A percentile compares a stretch with the other conserved stretches of the same genome.
phyloP scores from a whole-genome alignment of 2,329 filamentous ascomycete genomes.

The Aurifilum marmelostoma region DNA sequence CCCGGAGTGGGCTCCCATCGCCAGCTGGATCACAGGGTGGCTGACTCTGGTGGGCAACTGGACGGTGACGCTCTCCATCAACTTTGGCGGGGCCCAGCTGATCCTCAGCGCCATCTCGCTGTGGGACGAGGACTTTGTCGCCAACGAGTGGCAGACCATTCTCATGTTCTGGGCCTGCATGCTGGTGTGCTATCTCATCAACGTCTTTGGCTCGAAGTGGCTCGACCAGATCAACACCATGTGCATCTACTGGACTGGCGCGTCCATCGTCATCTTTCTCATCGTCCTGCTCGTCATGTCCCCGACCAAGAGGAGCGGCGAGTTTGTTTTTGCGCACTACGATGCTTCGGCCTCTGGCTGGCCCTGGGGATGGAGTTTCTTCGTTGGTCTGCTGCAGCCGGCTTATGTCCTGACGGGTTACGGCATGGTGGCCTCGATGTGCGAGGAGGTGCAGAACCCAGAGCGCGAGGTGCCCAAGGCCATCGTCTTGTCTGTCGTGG shows the following conservation, averaged over 20 bases:
- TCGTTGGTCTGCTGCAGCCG: conserved; percentile 70
- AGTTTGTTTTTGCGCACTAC: conserved; percentile 71
- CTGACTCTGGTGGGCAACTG: conserved; percentile 74
- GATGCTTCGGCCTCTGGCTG: conserved; percentile 69
- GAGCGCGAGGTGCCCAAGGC: conserved; percentile 71
- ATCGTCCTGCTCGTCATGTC: conserved; percentile 63
- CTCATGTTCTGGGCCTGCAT: conserved; percentile 74
- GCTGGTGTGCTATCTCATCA: conserved; percentile 65
- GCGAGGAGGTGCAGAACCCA: conserved; percentile 72
- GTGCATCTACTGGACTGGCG: conserved; percentile 73
- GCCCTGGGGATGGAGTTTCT: conserved; percentile 72
- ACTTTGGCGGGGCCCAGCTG: conserved; percentile 69
- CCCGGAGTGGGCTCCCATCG: conserved; percentile 66
- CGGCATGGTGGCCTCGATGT: conserved; percentile 73
- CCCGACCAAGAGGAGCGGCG: conserved; percentile 57
- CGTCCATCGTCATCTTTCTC: conserved; percentile 57
- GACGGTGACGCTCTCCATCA: conserved; percentile 67
- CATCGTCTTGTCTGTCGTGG: conserved; percentile 70
- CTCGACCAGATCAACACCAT: conserved; percentile 72
- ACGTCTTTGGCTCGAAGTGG: conserved; percentile 62
- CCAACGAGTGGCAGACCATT: conserved; percentile 71
- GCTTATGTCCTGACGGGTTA: conserved; percentile 67
- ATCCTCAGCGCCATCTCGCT: conserved; percentile 70
- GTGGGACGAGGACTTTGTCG: conserved; percentile 69
- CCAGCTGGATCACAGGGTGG: conserved; percentile 73